Percentiles rank a stretch among this genome's conserved stretches.
Evolutionary conservation across 2,329 filamentous ascomycete genomes (phyloP).

Genomic region (Pestalotiopsis sp.): DNA sequence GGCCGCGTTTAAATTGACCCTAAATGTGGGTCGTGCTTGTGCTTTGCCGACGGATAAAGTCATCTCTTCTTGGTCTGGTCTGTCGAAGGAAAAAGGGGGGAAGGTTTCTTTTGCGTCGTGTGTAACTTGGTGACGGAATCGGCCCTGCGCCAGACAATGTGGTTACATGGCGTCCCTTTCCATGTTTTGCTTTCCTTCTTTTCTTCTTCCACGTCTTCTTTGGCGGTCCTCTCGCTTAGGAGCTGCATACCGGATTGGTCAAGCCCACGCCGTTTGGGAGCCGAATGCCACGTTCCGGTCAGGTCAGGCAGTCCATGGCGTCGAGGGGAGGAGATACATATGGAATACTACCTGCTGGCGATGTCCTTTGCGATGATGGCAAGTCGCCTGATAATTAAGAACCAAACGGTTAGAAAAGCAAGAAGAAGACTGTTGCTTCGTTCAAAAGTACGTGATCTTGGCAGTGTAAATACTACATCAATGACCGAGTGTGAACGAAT

Average conservation of each 20-base stretch:
- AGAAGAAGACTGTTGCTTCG: background rate
- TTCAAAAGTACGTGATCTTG: too few species aligned
- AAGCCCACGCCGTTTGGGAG: background rate
- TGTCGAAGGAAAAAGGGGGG: too few species aligned
- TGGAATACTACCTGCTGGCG: background rate
- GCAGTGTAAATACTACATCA: too few species aligned
- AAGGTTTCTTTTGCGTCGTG: too few species aligned
- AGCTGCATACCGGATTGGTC: background rate
- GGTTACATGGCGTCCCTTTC: background rate
- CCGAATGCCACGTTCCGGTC: background rate
- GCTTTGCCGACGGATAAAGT: too few species aligned
- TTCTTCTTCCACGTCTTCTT: background rate
- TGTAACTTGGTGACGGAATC: background rate
- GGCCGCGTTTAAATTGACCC: too few species aligned
- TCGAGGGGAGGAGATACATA: background rate
- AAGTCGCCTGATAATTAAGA: background rate
- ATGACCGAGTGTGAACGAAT: too few species aligned
- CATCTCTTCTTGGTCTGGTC: too few species aligned
- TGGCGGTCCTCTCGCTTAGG: background rate
- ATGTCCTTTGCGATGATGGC: background rate
- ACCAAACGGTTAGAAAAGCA: background rate
- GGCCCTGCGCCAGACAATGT: background rate
- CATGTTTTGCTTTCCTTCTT: background rate
- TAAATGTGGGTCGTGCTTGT: too few species aligned
- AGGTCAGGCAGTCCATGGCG: background rate